Evolutionary conservation across 225 moss, liverwort and hornwort species (phyloP), one percentile per base, ranked within the genome.

Genomic region (Physcomitrium patens): DNA sequence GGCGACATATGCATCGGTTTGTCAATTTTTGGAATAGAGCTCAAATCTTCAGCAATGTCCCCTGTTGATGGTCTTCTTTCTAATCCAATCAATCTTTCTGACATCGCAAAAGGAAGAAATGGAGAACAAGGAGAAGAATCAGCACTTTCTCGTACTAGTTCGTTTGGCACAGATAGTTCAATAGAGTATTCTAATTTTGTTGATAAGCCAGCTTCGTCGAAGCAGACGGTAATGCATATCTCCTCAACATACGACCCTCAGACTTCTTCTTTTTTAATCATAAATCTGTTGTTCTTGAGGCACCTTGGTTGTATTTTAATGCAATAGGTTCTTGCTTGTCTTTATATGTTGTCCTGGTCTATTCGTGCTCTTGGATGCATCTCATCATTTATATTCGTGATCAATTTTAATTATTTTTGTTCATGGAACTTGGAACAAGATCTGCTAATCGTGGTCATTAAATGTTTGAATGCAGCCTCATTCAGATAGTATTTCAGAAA

Each of bases 1-100:
- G 92, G 94, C 26, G 81, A 89, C 37, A 86, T 94, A 62, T 74
- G 83, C 70, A 76, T 94, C 69, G 90, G 81, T 20, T 63, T 92
- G 15, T 87, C 90, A 13, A 28, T 94, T 56, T 87, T 84, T 60
- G 92, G 94, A 46, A 84, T 71, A 54, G 80, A 82, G 10, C 0
- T 69, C 3, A 70, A 70, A 67, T 8, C 28, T 47, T 55, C 70
- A 17, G 64, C 77, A 50, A 67, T 80, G 22, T 59, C 80, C 37
- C 71, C 49, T 70, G 61, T 78, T 58, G 74, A 70, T 10, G 71
- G 67, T 50, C 84, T 74, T 28, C 60, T 74, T 48, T 49, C 14
- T 60, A 77, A 77, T 55, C 77, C 75, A 48, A 78, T 80, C 9
- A 84, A 70, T 23, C 16, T 78, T 65, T 18, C 73, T 31, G 73